Base-by-base conservation (phyloP, 768 basidiomycete genomes). In the Dioszegia hungarica region DNA sequence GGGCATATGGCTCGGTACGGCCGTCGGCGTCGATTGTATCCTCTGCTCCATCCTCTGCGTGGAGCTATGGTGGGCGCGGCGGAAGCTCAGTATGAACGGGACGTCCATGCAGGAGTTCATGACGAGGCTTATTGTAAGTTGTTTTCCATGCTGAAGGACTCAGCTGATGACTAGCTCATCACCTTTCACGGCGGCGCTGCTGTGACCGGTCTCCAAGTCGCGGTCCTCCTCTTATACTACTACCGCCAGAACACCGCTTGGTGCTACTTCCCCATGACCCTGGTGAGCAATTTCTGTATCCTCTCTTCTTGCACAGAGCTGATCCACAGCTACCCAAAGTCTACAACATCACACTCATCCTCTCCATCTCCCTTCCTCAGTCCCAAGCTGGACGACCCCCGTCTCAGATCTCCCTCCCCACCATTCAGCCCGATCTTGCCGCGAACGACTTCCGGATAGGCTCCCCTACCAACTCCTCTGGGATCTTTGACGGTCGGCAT, bases 291-390 rank as follows among this genome's bases (percentile, higher is more conserved):
- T 19, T 6, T 25, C 31, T 10, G 20, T 29, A 14, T 19, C 15
- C 29, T 14, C 22, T 19, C 19, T 12, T 24, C 11, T 43, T 10
- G n/a, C n/a, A n/a, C n/a, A 25, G 5, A 17, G 44, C 50, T 61
- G 29, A 59, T 28, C 15, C 22, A 6, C 19, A 66, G 65, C 54
- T 70, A 8, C 65, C 65, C 15, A 70, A 70, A 55, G 58, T 67
- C 17, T 70, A 67, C 56, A 65, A 47, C 25, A 62, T 70, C 38
- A 70, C 68, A 17, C 56, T 70, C 22, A 55, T 70, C 27, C 57
- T 70, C n/a, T 65, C 68, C 20, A 48, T 70, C 6, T 60, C 65
- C 5, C 19, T 56, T 17, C 54, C 54, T 5, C 40, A 54, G 28
- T n/a, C n/a, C n/a, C 20, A 33, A 28, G 27, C 27, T 11, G 40